These are phyloP conservation scores for Celoporthe dispersa DNA, from an alignment of 2,329 filamentous ascomycete genomes.

Conservation along the genomic window DNA sequence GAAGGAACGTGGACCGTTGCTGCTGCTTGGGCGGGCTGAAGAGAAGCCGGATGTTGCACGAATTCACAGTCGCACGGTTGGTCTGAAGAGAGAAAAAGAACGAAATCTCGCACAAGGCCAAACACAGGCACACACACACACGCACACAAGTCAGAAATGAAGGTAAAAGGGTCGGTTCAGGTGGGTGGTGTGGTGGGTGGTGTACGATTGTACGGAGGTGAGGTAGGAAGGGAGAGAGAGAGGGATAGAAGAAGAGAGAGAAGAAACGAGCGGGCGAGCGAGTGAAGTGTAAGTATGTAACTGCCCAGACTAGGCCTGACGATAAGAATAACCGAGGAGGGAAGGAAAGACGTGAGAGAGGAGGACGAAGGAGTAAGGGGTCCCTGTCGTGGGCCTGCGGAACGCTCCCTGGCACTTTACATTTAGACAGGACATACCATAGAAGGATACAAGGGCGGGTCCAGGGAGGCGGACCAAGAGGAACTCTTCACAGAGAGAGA, in stretches of 20 bases:
- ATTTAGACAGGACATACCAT: conserved; percentile 11
- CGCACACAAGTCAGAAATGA: conserved; percentile 22
- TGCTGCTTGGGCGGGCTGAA: background rate
- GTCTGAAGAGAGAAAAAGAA: conserved; percentile 24
- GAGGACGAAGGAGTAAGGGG: conserved; percentile 22
- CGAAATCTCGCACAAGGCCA: conserved; percentile 24
- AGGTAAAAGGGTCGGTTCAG: conserved; percentile 18
- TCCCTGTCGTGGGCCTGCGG: conserved; percentile 3
- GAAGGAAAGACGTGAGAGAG: conserved; percentile 13
- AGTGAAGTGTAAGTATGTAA: conserved; percentile 4
- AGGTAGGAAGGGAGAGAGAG: conserved; percentile 15
- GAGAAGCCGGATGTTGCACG: conserved; percentile 1
- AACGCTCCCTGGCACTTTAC: conserved; percentile 1
- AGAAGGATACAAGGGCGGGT: background rate
- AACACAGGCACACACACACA: conserved; percentile 2
- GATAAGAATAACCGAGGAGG: conserved; percentile 12
- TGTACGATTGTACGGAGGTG: conserved; percentile 10
- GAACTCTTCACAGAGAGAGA: background rate
- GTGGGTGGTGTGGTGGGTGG: conserved; percentile 10
- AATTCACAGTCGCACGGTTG: conserved; percentile 20
- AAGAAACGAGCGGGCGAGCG: background rate
- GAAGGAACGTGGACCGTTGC: background rate
- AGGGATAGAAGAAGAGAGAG: conserved; percentile 10
- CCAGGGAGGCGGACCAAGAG: conserved; percentile 19
- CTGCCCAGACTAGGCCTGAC: conserved; percentile 9